Evolutionary conservation across 2,329 filamentous ascomycete genomes (phyloP), one percentile per base, ranked within the genome.

Genomic region (Diplodia corticola): DNA sequence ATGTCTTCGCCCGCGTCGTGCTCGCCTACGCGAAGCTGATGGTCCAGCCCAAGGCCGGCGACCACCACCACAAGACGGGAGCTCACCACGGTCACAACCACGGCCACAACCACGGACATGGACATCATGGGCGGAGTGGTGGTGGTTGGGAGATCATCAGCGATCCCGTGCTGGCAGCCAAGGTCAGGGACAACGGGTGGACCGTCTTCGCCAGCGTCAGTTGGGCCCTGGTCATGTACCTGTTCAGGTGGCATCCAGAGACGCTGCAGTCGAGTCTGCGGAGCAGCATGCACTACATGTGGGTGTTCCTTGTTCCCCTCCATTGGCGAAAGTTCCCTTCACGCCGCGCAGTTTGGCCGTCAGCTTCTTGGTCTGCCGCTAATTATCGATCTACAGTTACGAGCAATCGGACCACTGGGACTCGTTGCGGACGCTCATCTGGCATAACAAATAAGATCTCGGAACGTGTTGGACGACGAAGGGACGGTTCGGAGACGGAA

Each of bases 231-330:
- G 93, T 99, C 69, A 99, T 99, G 95, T 92, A 94, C 81, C 80
- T 99, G 68, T 99, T 97, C 83, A 87, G 91, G 73, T 91, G 91
- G 86, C 89, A 98, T 81, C 93, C 95, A 5, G 92, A 96, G 73
- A 92, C 91, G 66, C 85, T 99, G 75, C 95, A 97, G 84, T 88
- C 89, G 68, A 97, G 93, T 78, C 80, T 99, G 83, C 86, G 92
- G 77, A 93, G 89, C 80, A 97, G 93, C 82, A 99, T 99, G 95
- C 91, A 88, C 72, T 99, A 99, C 76, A 97, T 99, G 83, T 99
- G 94, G 75, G 86, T 84, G 44, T 26, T 50, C 50, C 50, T n/a
- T 20, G 24, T 63, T 67, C 64, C 66, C 51, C 49, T 53, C 2
- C 48, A 53, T 40, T 13, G 33, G 22, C 28, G 30, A n/a, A n/a